Base-by-base conservation (phyloP, 176 grass and related monocot species). In the Phoenix dactylifera region DNA sequence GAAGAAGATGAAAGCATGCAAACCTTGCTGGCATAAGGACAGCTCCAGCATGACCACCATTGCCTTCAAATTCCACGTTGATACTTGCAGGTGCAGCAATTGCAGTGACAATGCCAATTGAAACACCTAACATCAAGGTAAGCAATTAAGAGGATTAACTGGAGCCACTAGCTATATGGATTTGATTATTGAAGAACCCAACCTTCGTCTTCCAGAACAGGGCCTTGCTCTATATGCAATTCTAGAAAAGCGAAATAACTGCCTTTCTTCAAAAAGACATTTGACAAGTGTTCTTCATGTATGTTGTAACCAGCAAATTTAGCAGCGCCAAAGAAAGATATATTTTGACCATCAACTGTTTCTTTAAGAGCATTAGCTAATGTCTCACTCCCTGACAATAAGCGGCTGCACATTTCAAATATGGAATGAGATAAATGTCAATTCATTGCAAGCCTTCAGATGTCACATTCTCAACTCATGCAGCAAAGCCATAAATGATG, bases 31-130 rank as follows among this genome's bases (percentile, higher is more conserved):
- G 84, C 93, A 98, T 92, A 16, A 98, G 93, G 54, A 88, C 84
- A 32, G 93, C 93, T 69, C 93, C 84, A 57, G 93, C 93, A 98
- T 98, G 84, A 60, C 81, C 87, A 7, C 93, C 93, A 49, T 92
- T 98, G 39, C 84, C 93, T 74, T 92, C 81, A 72, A 98, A 83
- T 28, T 78, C 87, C 50, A 92, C 84, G 26, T 71, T 86, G 75
- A 98, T 76, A 71, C 93, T 98, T 71, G 93, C 93, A 71, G 87
- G 93, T 61, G 87, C 93, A 88, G 81, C 87, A 88, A 98, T 92
- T 60, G 87, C 84, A 83, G 93, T 88, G 59, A 97, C 93, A 77
- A 97, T 75, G 49, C 93, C 93, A 74, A 97, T 85, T 54, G 75
- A 74, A 59, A 97, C 60, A 77, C 84, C 87, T 97, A 3, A 57